Conservation (phyloP, 176 grass and related monocot species). For the Eleusine coracana region DNA sequence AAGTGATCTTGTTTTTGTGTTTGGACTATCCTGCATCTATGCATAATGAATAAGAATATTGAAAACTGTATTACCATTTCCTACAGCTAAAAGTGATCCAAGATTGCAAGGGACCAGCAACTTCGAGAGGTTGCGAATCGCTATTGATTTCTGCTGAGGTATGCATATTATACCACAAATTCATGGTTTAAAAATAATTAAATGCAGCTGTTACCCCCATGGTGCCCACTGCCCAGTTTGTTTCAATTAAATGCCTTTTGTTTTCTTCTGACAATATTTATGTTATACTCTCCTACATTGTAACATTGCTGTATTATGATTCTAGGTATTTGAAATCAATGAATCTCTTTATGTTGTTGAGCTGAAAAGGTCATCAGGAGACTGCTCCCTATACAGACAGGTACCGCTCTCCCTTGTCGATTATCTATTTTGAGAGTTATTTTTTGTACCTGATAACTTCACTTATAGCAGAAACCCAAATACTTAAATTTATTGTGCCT, state of each 20-base stretch:
- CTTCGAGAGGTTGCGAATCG: constrained; percentile 37
- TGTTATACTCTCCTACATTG: constrained; percentile 17
- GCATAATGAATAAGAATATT: constrained; percentile 1
- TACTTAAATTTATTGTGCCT: constrained; percentile 28
- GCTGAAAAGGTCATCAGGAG: constrained; percentile 71
- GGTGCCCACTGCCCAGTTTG: background rate
- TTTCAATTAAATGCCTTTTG: constrained; percentile 5
- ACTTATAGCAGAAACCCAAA: background rate
- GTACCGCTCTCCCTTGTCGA: constrained; percentile 34
- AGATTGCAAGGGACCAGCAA: constrained; percentile 54
- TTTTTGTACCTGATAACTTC: constrained; percentile 6
- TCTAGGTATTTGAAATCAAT: constrained; percentile 83
- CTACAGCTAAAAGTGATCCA: constrained; percentile 75
- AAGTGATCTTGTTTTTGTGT: constrained; percentile 21
- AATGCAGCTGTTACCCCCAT: constrained; percentile 24
- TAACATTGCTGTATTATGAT: constrained; percentile 37
- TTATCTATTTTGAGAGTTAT: constrained; percentile 5
- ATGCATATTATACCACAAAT: constrained; percentile 27
- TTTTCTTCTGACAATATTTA: background rate
- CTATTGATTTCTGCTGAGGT: constrained; percentile 78
- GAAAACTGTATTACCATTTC: constrained; percentile 18
- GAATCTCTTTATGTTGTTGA: constrained; percentile 81
- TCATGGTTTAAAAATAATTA: background rate
- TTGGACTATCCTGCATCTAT: background rate
- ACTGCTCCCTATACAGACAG: constrained; percentile 76